Conservation (phyloP, 139 green algal species). For the Closterium sp. region DNA sequence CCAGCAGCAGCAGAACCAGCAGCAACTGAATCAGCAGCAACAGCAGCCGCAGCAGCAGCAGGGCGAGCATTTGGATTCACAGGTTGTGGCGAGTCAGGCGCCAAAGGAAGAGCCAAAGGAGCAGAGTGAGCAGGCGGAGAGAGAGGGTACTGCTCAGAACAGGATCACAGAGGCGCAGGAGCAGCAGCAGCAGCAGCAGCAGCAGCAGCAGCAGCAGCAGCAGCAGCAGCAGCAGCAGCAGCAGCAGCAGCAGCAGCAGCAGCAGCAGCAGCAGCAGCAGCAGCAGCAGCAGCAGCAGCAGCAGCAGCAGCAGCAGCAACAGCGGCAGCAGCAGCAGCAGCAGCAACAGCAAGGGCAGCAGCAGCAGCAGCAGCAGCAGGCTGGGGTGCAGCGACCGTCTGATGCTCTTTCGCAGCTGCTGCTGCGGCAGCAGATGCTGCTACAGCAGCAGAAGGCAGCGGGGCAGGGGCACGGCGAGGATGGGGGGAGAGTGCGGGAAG, state of each 20-base stretch:
- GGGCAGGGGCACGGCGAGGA: not conserved
- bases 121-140: not conserved
- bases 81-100: not conserved
- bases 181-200: not conserved
- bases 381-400: not conserved
- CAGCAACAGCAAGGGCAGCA: not conserved
- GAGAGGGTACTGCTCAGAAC: not conserved
- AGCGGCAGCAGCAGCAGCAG: not conserved
- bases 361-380: not conserved
- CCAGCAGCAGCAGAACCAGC: not conserved
- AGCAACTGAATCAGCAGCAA: constrained; percentile 18
- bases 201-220: constrained; percentile 1
- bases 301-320: not conserved
- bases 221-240: not conserved
- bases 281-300: constrained; percentile 3
- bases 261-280: not conserved
- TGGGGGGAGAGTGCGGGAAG: not conserved
- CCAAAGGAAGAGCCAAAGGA: not conserved
- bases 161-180: not conserved
- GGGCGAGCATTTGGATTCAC: not conserved
- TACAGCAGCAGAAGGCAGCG: not conserved
- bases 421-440: not conserved
- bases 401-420: not conserved
- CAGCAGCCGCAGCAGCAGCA: constrained; percentile 12
- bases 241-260: not conserved